Base-by-base conservation (phyloP, 192 early-diverging fungal genomes). In the Coemansia sp. region DNA sequence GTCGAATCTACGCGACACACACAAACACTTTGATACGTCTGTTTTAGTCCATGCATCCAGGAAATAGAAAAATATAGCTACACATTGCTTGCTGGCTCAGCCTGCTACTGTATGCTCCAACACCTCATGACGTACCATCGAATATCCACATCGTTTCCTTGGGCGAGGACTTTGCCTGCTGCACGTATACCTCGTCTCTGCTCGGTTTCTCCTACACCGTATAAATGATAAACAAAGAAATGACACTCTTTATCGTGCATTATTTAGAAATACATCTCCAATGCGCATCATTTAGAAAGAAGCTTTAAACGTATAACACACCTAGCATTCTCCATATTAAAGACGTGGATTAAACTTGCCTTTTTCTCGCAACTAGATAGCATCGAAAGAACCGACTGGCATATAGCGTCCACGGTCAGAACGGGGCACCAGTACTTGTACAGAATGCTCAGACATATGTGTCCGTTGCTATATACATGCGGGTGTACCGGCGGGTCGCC, bases 341-440 rank as follows among this genome's bases (percentile, higher is more conserved):
- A 18, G 21, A 44, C 13, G 4, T n/a, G 9, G 0, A n/a, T 23
- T 1, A 12, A 16, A 5, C 61, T 49, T 70, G 83, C 89, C 85
- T 95, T 94, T 63, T 89, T 87, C 13, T 85, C 87, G 68, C 92
- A 94, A 66, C 91, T 89, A 11, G 92, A 94, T 48, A 98, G 76
- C 96, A 98, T 97, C 56, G 94, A 96, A 53, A 90, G 87, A 26
- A 98, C 87, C 0, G 92, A 94, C 62, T 98, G 84, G 67, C 95
- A 98, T 12, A 98, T 90, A 3, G 91, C 88, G 37, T 88, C 86
- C 23, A 96, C 92, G 6, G 95, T 97, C 67, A 97, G 85, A 0
- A 95, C 96, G 0, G 96, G 96, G 19, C 87, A 89, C 96, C 96
- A 98, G 41, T 95, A 87, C 69, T 90, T 90, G 75, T 97, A 97